Conservation (phyloP, 1,139 yeast genomes). For the Martiniozyma asiatica region DNA sequence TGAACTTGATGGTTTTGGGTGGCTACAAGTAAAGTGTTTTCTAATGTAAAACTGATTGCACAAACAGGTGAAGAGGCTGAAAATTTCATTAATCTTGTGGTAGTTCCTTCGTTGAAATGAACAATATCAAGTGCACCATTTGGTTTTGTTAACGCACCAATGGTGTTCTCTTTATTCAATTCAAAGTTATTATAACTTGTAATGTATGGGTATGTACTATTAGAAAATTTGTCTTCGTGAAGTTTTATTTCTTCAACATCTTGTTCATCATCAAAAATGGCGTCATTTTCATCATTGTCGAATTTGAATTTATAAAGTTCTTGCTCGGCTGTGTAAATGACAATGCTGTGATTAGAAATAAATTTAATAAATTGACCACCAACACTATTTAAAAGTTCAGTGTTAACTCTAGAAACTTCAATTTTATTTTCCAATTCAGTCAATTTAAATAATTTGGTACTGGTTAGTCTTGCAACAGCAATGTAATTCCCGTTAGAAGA, state of each 20-base stretch:
- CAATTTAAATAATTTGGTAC: slow-evolving; percentile 59
- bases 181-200: slow-evolving; percentile 37
- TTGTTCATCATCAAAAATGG: slow-evolving; percentile 23
- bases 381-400: slow-evolving; percentile 31
- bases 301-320: slow-evolving; percentile 37
- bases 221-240: slow-evolving; percentile 25
- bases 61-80: slow-evolving; percentile 45
- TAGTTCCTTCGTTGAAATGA: slow-evolving; percentile 3
- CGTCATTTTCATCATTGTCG: slow-evolving; percentile 24
- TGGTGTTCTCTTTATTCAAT: slow-evolving; percentile 32
- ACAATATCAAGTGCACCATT: slow-evolving; percentile 57
- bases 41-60: slow-evolving; percentile 41
- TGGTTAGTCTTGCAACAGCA: slow-evolving; percentile 59
- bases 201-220: slow-evolving; percentile 21
- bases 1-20: slow-evolving; percentile 65
- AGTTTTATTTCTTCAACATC: slow-evolving; percentile 19
- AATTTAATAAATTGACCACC: slow-evolving; percentile 51
- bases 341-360: slow-evolving; percentile 31
- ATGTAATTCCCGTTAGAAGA: slow-evolving; percentile 55
- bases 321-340: slow-evolving; percentile 54
- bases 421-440: slow-evolving; percentile 30
- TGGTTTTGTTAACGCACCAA: slow-evolving; percentile 45
- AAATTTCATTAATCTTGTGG: slow-evolving; percentile 25
- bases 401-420: slow-evolving; percentile 41
- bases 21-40: slow-evolving; percentile 42